Base-by-base conservation (phyloP, 805 yeast species). In the Pichia phayaonensis region DNA sequence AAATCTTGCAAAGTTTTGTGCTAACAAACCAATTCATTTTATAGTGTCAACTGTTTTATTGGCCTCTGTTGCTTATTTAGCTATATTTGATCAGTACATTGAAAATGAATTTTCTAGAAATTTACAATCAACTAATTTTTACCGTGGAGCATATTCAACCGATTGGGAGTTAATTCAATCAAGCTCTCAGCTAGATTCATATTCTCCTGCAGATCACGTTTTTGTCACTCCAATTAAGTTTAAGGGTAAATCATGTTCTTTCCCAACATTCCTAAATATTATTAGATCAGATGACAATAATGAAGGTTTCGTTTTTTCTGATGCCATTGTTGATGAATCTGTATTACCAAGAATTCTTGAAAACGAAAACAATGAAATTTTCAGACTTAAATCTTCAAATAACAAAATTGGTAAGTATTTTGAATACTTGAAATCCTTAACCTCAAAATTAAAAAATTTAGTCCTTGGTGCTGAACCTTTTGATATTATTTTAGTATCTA, bases 11-110 rank as follows among this genome's bases (percentile, higher is more conserved):
- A 72, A 71, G 51, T 64, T 75, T 22, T 80, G 92, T 48, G 94
- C 96, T 15, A 77, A 79, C 53, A 77, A 83, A 62, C 99, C 99
- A 18, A 87, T 92, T 57, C 98, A 90, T 67, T 77, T 89, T 49
- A 81, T 90, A 48, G 80, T 89, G 44, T 61, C 80, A 50, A 77
- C 89, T 7, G 75, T 92, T 15, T 68, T 90, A 45, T 64, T 88
- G 40, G 94, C 95, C 2, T 84, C 96, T 3, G 69, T 86, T 48
- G 84, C 92, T 10, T 92, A 90, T 64, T 73, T 90, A 52, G 77
- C 90, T 4, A 77, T 84, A 3, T 80, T 85, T 36, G 88, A 84
- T 56, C 81, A 83, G 54, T 84, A 83, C 63, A 70, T 53, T 29
- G 52, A 53, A 40, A 39, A 36, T 20, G 49, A 49, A 23, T 50